Base-by-base conservation (phyloP, 805 yeast species). In the Ogataea pignaliae region DNA sequence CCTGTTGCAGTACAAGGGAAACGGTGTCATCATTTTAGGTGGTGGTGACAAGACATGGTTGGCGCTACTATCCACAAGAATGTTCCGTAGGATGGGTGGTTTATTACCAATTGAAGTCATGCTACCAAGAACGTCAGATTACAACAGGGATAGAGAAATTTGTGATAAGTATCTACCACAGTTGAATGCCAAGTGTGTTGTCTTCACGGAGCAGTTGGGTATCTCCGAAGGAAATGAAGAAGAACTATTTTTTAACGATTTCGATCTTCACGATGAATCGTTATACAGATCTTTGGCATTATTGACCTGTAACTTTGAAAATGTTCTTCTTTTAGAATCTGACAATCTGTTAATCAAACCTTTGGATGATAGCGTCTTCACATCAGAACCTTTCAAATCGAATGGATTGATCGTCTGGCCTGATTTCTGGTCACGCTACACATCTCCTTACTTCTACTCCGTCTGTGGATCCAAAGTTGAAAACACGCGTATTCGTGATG, bases 391-490 rank as follows among this genome's bases (percentile, higher is more conserved):
- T 4, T 83, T 73, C 58, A 50, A 52, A 18, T 60, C 71, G 6
- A 59, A 67, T 16, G 88, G 88, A 3, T 61, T 83, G 50, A 71
- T 83, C 21, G 63, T 76, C 8, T 88, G 95, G 91, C 90, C 91
- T 3, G 95, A 86, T 63, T 85, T 79, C 60, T 85, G 93, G 89
- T 75, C 77, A 57, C 72, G 95, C 50, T 76, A 83, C 8, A 85
- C 89, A 3, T 75, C 85, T 2, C 95, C 95, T 7, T 65, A 66
- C 29, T 83, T 76, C 56, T 88, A 84, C 60, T 70, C 76, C 15
- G 76, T 85, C 48, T 81, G 84, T 0, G 81, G 76, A 1, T 60
- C 73, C 10, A 60, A 57, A 26, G 56, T 70, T 8, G 68, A 60
- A 35, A 64, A 60, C 52, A 56, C 52, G 9, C 64, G 63, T 26